Conservation (phyloP, 2,329 filamentous ascomycete genomes). For the Aureobasidium musti region DNA sequence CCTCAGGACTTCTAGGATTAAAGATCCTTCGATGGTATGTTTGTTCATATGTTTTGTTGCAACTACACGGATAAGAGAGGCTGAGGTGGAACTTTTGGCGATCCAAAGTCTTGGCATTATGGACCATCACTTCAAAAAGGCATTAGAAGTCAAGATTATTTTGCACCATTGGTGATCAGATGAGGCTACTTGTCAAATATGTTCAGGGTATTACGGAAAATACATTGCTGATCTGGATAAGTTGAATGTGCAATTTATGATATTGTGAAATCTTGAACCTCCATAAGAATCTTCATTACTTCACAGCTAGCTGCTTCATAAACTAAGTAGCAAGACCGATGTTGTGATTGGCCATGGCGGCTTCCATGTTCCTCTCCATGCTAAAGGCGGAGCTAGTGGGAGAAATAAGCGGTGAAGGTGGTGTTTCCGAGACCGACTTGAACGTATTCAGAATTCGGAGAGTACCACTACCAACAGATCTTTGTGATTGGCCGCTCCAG, state of each 20-base stretch:
- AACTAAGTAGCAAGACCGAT: conserved; percentile 34
- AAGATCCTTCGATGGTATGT: background rate
- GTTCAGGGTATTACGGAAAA: no score
- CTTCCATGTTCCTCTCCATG: conserved; percentile 38
- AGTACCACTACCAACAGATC: conserved; percentile 29
- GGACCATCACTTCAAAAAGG: background rate
- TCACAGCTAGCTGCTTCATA: background rate
- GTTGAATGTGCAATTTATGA: background rate
- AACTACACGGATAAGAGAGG: background rate
- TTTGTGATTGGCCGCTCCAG: conserved; percentile 35
- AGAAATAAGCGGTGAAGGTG: conserved; percentile 34
- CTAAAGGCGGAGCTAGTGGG: conserved; percentile 33
- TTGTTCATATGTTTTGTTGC: background rate
- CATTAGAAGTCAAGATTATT: background rate
- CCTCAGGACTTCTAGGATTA: no score
- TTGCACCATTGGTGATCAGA: background rate
- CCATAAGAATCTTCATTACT: background rate
- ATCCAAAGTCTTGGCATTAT: conserved; percentile 22
- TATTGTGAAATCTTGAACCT: background rate
- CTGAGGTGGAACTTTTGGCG: conserved; percentile 9
- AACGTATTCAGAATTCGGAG: conserved; percentile 16
- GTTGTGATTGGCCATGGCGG: conserved; percentile 36
- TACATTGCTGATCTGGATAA: no score
- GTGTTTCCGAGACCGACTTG: conserved; percentile 26
- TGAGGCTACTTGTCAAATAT: no score